phyloP scores from a whole-genome alignment of 805 yeast genomes.

The Myxozyma neotropica region DNA sequence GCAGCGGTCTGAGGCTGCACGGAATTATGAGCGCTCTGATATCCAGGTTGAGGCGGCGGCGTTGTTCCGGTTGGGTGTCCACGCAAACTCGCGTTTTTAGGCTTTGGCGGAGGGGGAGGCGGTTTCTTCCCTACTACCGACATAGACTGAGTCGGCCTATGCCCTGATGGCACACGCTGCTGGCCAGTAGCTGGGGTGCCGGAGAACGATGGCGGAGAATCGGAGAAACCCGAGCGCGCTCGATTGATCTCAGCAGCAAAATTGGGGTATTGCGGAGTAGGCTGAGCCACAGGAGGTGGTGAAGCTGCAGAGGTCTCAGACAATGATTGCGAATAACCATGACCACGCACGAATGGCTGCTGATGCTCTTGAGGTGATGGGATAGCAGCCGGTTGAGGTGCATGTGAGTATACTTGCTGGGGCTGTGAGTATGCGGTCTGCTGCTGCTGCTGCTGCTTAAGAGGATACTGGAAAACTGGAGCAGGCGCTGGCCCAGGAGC shows the following conservation, averaged over 20 bases:
- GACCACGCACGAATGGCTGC: conserved; percentile 21
- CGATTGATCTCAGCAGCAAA: conserved; percentile 43
- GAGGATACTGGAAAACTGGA: conserved; percentile 9
- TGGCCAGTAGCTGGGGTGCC: conserved; percentile 4
- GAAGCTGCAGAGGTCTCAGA: conserved; percentile 10
- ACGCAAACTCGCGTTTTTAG: conserved; percentile 23
- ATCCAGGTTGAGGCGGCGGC: conserved; percentile 8
- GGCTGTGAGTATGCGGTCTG: not conserved
- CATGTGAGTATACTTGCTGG: not conserved
- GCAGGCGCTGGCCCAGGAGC: conserved; percentile 1
- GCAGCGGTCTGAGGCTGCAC: not conserved
- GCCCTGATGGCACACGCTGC: conserved; percentile 28
- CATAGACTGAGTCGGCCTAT: conserved; percentile 27
- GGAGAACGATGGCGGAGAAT: not conserved
- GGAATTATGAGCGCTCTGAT: not conserved
- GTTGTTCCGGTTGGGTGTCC: conserved; percentile 20
- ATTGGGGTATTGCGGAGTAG: conserved; percentile 34
- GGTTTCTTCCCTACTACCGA: conserved; percentile 32
- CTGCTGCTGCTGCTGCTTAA: not conserved
- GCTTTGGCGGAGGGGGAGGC: conserved; percentile 36
- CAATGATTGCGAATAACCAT: conserved; percentile 26
- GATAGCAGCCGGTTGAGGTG: conserved; percentile 4
- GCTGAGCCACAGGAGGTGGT: conserved; percentile 1
- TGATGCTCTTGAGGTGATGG: conserved; percentile 20
- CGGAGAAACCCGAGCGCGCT: conserved; percentile 5